Evolutionary conservation across 2,329 filamentous ascomycete species (phyloP).

Genomic region (Cladophialophora carrionii): DNA sequence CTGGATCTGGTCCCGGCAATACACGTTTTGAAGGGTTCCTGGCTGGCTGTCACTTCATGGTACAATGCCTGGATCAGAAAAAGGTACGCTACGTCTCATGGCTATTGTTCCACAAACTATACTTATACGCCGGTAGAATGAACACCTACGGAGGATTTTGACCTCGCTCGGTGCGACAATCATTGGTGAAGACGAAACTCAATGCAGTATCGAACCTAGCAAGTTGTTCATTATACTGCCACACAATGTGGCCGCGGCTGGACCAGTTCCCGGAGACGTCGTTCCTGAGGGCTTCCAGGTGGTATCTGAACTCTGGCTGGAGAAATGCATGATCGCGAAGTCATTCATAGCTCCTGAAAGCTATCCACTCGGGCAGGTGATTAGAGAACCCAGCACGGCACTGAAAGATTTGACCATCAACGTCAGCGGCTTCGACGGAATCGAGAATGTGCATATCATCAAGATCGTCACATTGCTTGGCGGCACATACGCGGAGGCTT

Average conservation of each 20-base stretch:
- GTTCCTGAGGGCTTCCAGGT: conserved; percentile 36
- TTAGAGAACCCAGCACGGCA: conserved; percentile 70
- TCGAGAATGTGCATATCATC: conserved; percentile 82
- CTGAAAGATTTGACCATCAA: conserved; percentile 74
- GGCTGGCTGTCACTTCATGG: conserved; percentile 19
- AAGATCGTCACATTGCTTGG: conserved; percentile 76
- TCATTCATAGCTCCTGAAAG: conserved; percentile 68
- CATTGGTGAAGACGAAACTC: conserved; percentile 44
- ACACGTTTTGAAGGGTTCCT: conserved; percentile 13
- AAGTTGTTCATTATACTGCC: conserved; percentile 53
- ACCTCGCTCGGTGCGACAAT: conserved; percentile 47
- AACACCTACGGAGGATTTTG: conserved; percentile 47
- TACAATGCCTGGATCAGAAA: conserved; percentile 25
- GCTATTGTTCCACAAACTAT: background rate
- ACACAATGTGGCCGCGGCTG: conserved; percentile 43
- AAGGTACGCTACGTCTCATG: conserved; percentile 22
- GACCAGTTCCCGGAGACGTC: conserved; percentile 41
- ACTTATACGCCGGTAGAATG: conserved; percentile 21
- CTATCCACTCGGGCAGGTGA: conserved; percentile 76
- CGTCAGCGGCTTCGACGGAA: conserved; percentile 78
- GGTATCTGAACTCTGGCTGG: conserved; percentile 92
- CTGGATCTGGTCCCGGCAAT: conserved; percentile 26
- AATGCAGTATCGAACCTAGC: conserved; percentile 16
- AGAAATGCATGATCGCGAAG: conserved; percentile 81
- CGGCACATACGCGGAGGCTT: conserved; percentile 76